Conservation (phyloP, 1,139 yeast species). For the Pichia norvegensis region DNA sequence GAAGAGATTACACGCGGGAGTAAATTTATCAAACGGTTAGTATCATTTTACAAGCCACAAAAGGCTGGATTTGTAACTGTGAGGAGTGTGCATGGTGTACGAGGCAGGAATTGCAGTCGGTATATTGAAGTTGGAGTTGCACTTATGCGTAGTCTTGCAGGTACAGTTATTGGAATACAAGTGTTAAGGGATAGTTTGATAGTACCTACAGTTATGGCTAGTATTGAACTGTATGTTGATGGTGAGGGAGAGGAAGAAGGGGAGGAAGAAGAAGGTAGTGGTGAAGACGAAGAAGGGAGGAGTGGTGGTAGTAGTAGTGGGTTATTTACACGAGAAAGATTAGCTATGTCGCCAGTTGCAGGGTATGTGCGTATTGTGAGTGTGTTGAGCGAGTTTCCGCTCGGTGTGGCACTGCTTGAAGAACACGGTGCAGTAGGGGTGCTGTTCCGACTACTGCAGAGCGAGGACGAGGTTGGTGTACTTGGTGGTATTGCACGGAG, state of each 20-base stretch:
- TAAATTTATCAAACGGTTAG: conserved; percentile 72
- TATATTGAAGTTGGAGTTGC: conserved; percentile 70
- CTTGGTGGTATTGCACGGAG: background rate
- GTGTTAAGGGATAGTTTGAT: conserved; percentile 68
- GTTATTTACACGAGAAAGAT: conserved; percentile 44
- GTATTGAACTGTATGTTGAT: conserved; percentile 73
- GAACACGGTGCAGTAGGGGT: conserved; percentile 83
- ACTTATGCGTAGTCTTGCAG: conserved; percentile 57
- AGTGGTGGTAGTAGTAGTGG: background rate
- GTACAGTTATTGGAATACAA: conserved; percentile 56
- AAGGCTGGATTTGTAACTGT: conserved; percentile 48
- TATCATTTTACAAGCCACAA: conserved; percentile 85
- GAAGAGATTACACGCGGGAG: conserved; percentile 79
- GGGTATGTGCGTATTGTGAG: conserved; percentile 75
- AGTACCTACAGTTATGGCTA: conserved; percentile 42
- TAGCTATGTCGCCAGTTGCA: conserved; percentile 64
- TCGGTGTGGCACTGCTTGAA: conserved; percentile 62
- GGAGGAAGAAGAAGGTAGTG: background rate
- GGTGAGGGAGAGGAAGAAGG: conserved; percentile 35
- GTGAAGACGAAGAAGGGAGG: background rate
- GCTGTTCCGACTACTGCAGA: conserved; percentile 15
- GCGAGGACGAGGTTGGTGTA: background rate
- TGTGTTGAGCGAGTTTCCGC: conserved; percentile 47
- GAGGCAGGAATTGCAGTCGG: too few species aligned
- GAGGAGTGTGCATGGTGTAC: background rate